A percentile compares a stretch with the other conserved stretches of the same genome.
These are phyloP conservation scores for Adansonia digitata DNA, from an alignment of 345 rosid species.

Conservation along the genomic window DNA sequence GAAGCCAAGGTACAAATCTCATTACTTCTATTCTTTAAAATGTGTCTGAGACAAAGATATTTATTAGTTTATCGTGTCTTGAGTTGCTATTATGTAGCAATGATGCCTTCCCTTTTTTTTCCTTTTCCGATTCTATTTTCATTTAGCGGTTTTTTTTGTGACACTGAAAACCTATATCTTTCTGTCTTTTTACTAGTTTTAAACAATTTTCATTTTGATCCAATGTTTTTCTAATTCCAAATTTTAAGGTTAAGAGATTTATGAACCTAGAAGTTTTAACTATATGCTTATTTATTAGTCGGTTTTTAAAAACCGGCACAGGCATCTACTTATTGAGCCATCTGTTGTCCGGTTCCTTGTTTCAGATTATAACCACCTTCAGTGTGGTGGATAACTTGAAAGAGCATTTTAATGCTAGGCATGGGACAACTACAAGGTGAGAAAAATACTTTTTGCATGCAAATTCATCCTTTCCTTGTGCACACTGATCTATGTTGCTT, in stretches of 20 bases:
- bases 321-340: not conserved
- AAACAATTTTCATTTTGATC: not conserved
- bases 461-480: not conserved
- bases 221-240: not conserved
- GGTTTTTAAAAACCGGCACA: not conserved
- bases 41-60: not conserved
- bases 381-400: slow-evolving; percentile 87
- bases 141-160: not conserved
- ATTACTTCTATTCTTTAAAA: not conserved
- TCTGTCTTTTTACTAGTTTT: slow-evolving; percentile 4
- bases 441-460: slow-evolving; percentile 8
- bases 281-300: not conserved
- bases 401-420: slow-evolving; percentile 67
- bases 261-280: not conserved
- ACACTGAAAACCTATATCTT: not conserved
- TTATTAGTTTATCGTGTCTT: not conserved
- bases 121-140: not conserved
- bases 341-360: slow-evolving; percentile 6
- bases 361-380: slow-evolving; percentile 84
- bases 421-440: slow-evolving; percentile 50
- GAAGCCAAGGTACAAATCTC: slow-evolving; percentile 65
- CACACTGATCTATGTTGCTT: too few species aligned
- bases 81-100: not conserved
- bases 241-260: not conserved
- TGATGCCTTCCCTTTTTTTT: not conserved